phyloP scores from a whole-genome alignment of 768 basidiomycete species.

The Dacryopinax spathularia region DNA sequence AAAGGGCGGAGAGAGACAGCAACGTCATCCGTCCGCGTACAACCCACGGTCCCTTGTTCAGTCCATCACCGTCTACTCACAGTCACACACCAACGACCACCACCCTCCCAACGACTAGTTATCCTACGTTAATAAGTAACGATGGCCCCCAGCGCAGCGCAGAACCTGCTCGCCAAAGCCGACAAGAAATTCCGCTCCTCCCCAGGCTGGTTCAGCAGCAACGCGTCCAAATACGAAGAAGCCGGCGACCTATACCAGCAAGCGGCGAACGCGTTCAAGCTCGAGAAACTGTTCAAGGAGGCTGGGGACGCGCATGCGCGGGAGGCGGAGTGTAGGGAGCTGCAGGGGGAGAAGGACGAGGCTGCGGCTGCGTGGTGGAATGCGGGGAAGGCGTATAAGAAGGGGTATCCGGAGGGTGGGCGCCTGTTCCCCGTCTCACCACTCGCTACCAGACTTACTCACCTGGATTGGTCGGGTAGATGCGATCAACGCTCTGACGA shows the following conservation, averaged over 20 bases:
- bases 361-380: slow-evolving; percentile 99
- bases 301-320: slow-evolving; percentile 84
- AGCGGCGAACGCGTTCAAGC: slow-evolving; percentile 82
- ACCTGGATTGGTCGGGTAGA: slow-evolving; percentile 34
- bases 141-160: slow-evolving; percentile 7
- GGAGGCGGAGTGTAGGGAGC: slow-evolving; percentile 89
- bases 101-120: neutral
- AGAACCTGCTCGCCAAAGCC: slow-evolving; percentile 8
- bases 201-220: slow-evolving; percentile 63
- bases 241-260: slow-evolving; percentile 91
- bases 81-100: no score
- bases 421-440: slow-evolving; percentile 5
- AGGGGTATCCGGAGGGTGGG: slow-evolving; percentile 67
- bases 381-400: slow-evolving; percentile 90
- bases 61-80: no score
- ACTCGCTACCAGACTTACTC: slow-evolving; percentile 10
- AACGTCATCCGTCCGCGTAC: no score
- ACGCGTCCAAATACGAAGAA: slow-evolving; percentile 77
- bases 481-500: slow-evolving; percentile 72
- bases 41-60: no score
- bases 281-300: slow-evolving; percentile 83
- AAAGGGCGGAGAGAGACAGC: no score
- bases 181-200: slow-evolving; percentile 12
- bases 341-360: slow-evolving; percentile 75
- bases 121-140: neutral